Evolutionary conservation across 495 filamentous ascomycete species (phyloP).

Genomic region (Xylaria acuta): DNA sequence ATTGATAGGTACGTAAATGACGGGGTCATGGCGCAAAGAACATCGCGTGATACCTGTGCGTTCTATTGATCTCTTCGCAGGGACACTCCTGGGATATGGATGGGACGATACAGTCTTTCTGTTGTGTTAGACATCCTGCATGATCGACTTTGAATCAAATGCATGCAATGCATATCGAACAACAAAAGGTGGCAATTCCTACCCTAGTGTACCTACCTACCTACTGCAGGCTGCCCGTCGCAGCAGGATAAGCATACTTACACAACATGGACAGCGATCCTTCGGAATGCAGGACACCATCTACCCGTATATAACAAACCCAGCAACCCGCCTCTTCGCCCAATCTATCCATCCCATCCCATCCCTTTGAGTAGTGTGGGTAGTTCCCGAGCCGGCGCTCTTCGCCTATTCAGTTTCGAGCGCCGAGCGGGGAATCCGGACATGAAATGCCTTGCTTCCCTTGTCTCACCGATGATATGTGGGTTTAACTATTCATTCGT

Average conservation of each 20-base stretch:
- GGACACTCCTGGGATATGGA: conserved; percentile 6
- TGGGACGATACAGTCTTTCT: too few relatives aligned
- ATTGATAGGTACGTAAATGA: background rate
- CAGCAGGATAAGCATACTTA: too few relatives aligned
- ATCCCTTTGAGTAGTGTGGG: too few relatives aligned
- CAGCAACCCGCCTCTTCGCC: background rate
- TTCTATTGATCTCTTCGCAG: background rate
- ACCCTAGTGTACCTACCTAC: background rate
- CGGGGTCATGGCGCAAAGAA: background rate
- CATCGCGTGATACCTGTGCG: background rate
- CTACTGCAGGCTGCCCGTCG: background rate
- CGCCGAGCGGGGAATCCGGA: conserved; percentile 11
- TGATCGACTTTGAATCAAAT: background rate
- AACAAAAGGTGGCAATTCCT: background rate
- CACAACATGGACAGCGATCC: background rate
- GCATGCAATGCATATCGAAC: background rate
- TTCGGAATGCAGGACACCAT: background rate
- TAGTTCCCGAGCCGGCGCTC: conserved; percentile 7
- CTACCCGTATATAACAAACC: background rate
- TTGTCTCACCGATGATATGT: conserved; percentile 7
- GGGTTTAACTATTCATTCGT: background rate
- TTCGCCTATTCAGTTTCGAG: background rate
- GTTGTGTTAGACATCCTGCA: background rate
- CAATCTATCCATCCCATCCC: background rate
- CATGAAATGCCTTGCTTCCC: background rate